These are phyloP conservation scores for Porphyrellus sp. DNA, from an alignment of 1,284 basidiomycete species.

Conservation along the genomic window DNA sequence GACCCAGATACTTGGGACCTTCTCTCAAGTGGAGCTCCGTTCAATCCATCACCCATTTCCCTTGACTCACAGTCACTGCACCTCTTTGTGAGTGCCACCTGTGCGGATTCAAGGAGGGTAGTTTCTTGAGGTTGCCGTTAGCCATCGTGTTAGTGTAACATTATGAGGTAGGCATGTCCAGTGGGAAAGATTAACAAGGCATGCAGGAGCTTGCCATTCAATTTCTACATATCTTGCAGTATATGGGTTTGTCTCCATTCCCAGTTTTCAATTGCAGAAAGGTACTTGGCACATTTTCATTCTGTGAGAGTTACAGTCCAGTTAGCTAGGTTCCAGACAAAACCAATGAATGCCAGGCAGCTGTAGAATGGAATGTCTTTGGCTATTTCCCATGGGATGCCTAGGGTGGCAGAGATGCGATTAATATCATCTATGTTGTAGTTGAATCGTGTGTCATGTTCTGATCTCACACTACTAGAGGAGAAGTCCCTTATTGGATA, in stretches of 20 bases:
- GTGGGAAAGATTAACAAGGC: background rate
- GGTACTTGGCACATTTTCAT: constrained; percentile 3
- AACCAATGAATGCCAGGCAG: constrained; percentile 15
- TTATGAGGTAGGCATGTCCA: background rate
- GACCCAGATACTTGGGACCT: no score
- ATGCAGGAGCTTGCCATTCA: background rate
- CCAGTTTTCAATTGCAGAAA: constrained; percentile 23
- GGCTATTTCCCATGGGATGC: constrained; percentile 30
- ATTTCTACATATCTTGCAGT: background rate
- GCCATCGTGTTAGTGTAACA: no score
- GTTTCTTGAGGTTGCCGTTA: no score
- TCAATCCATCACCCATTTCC: no score
- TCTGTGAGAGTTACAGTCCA: background rate
- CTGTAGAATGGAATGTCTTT: constrained; percentile 20
- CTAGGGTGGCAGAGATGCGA: constrained; percentile 24
- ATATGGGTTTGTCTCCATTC: constrained; percentile 27
- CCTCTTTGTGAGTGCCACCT: no score
- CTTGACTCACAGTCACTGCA: no score
- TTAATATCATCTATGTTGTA: constrained; percentile 34
- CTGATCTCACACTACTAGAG: background rate
- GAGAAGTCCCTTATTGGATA: background rate
- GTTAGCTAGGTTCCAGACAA: constrained; percentile 16
- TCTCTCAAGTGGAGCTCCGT: no score
- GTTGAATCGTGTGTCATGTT: background rate
- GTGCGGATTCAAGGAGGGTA: no score